A percentile compares a stretch with the other conserved stretches of the same genome.
phyloP scores from a whole-genome alignment of 768 basidiomycete species.

The Baorangia bicolor region DNA sequence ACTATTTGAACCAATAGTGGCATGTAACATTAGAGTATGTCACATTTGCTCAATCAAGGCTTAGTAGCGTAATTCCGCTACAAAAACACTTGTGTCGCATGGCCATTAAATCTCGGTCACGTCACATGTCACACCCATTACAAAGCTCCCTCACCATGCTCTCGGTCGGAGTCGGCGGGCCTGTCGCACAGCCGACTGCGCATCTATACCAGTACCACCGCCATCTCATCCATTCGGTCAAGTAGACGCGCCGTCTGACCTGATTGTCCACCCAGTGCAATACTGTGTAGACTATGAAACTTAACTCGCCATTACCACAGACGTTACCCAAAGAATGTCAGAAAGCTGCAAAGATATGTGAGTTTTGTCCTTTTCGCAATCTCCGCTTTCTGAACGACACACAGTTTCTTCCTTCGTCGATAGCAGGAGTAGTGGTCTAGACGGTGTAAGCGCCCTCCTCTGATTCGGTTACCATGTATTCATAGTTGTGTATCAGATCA shows the following conservation, averaged over 20 bases:
- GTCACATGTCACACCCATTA: constrained; percentile 23
- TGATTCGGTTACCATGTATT: not conserved
- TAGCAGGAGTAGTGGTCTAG: constrained; percentile 75
- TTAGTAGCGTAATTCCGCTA: not conserved
- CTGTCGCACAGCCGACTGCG: constrained; percentile 22
- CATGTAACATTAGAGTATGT: constrained; percentile 1
- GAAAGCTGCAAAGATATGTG: constrained; percentile 88
- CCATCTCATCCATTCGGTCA: not conserved
- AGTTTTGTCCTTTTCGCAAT: constrained; percentile 22
- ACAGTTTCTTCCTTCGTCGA: constrained; percentile 86
- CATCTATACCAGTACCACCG: not conserved
- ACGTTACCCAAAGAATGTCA: constrained; percentile 75
- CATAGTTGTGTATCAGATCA: constrained; percentile 38
- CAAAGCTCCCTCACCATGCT: constrained; percentile 12
- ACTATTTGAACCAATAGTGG: constrained; percentile 13
- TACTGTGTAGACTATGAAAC: constrained; percentile 38
- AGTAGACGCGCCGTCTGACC: not conserved
- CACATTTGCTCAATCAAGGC: not conserved
- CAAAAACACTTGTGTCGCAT: too few relatives aligned
- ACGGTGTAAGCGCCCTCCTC: constrained; percentile 51
- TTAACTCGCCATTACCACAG: constrained; percentile 51
- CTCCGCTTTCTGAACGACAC: not conserved
- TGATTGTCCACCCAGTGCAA: not conserved
- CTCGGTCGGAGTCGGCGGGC: too few relatives aligned
- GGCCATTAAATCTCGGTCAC: constrained; percentile 4